Percentiles rank a stretch among this genome's conserved stretches.
Evolutionary conservation across 1,284 basidiomycete genomes (phyloP).

Genomic region (Malassezia dermatis): DNA sequence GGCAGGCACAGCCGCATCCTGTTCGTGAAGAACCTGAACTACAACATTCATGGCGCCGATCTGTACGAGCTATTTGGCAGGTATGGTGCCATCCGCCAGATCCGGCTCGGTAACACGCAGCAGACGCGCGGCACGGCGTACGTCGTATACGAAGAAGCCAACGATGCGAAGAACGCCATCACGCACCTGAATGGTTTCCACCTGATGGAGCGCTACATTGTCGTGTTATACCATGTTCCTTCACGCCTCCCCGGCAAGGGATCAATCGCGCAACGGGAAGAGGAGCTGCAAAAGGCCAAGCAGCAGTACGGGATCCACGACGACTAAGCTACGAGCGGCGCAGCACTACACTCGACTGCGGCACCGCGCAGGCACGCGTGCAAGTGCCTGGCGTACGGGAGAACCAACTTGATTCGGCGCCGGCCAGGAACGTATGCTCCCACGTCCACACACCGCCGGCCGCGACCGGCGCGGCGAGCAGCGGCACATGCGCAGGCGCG

Average conservation of each 20-base stretch:
- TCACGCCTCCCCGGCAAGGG: conserved; percentile 79
- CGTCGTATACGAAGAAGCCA: conserved; percentile 54
- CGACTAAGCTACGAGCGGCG: conserved; percentile 10
- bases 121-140: conserved; percentile 95
- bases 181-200: conserved; percentile 97
- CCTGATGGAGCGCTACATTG: conserved; percentile 89
- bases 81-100: conserved; percentile 91
- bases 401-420: conserved; percentile 7
- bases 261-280: conserved; percentile 79
- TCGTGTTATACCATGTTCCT: conserved; percentile 81
- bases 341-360: conserved; percentile 6
- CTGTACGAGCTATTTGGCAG: conserved; percentile 94
- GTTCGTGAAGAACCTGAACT: conserved; percentile 65
- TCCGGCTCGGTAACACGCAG: conserved; percentile 76
- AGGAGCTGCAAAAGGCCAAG: conserved; percentile 78
- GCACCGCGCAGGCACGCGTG: conserved; percentile 5
- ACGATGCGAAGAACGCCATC: conserved; percentile 69
- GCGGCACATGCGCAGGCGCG: background rate
- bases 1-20: conserved; percentile 31
- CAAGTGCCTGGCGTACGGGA: background rate
- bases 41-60: conserved; percentile 71
- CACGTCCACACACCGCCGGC: background rate
- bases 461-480: background rate
- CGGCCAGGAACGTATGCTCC: conserved; percentile 1
- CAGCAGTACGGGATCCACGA: conserved; percentile 55